These are phyloP conservation scores for Babesia ovata DNA, from an alignment of 169 alveolate genomes.

Conservation along the genomic window DNA sequence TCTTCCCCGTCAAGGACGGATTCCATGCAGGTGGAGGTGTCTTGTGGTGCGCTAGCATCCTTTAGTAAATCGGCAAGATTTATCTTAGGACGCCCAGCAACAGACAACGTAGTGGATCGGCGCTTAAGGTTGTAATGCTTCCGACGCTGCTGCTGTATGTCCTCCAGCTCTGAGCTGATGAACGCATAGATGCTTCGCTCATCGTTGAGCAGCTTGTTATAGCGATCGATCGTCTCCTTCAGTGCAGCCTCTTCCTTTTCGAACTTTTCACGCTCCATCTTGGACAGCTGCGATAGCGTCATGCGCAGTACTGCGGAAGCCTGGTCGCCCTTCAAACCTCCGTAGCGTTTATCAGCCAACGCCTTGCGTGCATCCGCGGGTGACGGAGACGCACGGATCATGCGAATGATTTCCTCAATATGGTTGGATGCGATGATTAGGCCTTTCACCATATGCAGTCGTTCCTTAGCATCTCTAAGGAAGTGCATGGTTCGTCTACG, in stretches of 20 bases:
- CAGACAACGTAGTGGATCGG: conserved; percentile 19
- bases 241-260: conserved; percentile 32
- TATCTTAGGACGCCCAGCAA: neutral
- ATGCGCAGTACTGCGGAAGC: conserved; percentile 47
- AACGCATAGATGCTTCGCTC: conserved; percentile 27
- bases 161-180: conserved; percentile 36
- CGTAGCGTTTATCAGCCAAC: conserved; percentile 21
- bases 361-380: conserved; percentile 27
- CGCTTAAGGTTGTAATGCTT: conserved; percentile 8
- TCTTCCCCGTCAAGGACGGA: neutral
- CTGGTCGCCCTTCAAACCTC: conserved; percentile 45
- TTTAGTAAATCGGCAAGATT: neutral
- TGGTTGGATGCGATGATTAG: conserved; percentile 20
- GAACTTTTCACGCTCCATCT: conserved; percentile 39
- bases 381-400: conserved; percentile 34
- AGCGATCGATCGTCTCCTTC: conserved; percentile 14
- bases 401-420: conserved; percentile 34
- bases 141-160: conserved; percentile 32
- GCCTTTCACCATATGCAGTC: conserved; percentile 46
- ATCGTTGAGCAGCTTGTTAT: conserved; percentile 39
- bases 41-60: neutral
- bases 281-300: conserved; percentile 60
- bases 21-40: neutral
- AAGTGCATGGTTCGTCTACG: conserved; percentile 15
- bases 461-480: conserved; percentile 27